Conservation (phyloP, 2,329 filamentous ascomycete genomes). For the Cryphonectria radicalis region DNA sequence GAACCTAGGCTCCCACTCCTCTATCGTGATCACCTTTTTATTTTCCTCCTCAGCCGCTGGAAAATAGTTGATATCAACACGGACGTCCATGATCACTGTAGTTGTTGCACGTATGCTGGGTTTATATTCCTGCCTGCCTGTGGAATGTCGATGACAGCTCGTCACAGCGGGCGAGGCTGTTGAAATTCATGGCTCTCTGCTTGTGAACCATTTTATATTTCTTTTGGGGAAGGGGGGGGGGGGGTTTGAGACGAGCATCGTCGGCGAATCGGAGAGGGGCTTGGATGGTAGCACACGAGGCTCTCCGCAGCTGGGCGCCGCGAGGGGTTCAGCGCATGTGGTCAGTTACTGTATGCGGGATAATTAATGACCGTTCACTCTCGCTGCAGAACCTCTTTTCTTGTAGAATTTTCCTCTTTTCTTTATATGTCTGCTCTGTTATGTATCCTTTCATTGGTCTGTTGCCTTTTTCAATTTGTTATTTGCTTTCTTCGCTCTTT, state of each 20-base stretch:
- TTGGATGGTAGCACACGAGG: not conserved
- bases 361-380: not conserved
- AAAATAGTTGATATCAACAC: slow-evolving; percentile 22
- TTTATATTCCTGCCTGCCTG: not conserved
- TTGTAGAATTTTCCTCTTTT: not conserved
- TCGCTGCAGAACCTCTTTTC: not conserved
- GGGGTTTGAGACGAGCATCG: not conserved
- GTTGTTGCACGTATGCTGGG: too few relatives aligned
- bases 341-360: not conserved
- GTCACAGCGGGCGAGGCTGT: not conserved
- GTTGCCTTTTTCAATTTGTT: not conserved
- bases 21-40: slow-evolving; percentile 2
- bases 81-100: slow-evolving; percentile 1
- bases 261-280: not conserved
- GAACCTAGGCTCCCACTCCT: slow-evolving; percentile 16
- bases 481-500: not conserved
- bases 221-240: not conserved
- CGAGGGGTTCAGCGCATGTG: not conserved
- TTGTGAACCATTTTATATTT: not conserved
- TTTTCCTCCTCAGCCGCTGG: not conserved
- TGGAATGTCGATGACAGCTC: not conserved
- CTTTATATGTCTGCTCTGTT: too few relatives aligned
- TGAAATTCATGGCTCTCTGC: not conserved
- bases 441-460: too few relatives aligned
- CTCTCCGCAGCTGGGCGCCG: not conserved